phyloP scores from a whole-genome alignment of 495 filamentous ascomycete species.

The Aspergillus ellipticus region DNA sequence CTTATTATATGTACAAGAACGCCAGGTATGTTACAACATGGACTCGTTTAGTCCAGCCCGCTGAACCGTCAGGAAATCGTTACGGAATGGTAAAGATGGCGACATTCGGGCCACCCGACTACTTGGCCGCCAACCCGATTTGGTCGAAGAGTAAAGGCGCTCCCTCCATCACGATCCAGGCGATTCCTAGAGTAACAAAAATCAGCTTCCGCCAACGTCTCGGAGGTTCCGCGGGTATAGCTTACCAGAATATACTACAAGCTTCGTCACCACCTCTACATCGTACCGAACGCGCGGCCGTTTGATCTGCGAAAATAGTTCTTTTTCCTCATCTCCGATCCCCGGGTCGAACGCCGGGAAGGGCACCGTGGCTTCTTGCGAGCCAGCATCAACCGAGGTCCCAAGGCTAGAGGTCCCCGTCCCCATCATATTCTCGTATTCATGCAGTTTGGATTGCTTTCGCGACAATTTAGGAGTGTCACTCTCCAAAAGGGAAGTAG shows the following conservation, averaged over 20 bases:
- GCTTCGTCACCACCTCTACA: conserved; percentile 93
- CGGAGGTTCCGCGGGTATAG: conserved; percentile 6
- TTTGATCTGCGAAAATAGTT: conserved; percentile 80
- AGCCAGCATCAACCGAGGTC: conserved; percentile 23
- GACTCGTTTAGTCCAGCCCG: conserved; percentile 10
- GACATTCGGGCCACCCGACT: background rate
- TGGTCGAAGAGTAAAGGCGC: conserved; percentile 65
- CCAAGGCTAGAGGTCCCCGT: conserved; percentile 38
- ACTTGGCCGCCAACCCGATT: conserved; percentile 50
- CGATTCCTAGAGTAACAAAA: conserved; percentile 56
- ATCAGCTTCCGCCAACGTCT: background rate
- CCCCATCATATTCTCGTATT: conserved; percentile 71
- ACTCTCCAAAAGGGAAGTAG: background rate
- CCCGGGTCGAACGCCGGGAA: conserved; percentile 30
- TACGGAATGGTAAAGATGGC: background rate
- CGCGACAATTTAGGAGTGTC: conserved; percentile 16
- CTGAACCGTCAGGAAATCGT: conserved; percentile 9
- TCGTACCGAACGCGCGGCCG: conserved; percentile 92
- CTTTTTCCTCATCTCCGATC: conserved; percentile 58
- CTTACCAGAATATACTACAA: conserved; percentile 91
- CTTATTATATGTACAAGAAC: conserved; percentile 16
- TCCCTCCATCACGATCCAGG: conserved; percentile 64
- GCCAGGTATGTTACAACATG: conserved; percentile 13
- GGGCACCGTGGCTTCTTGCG: conserved; percentile 23
- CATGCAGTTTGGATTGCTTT: conserved; percentile 46